A percentile compares a stretch with the other conserved stretches of the same genome.
phyloP scores from a whole-genome alignment of 345 rosid genomes.

The Rhizophora apiculata region DNA sequence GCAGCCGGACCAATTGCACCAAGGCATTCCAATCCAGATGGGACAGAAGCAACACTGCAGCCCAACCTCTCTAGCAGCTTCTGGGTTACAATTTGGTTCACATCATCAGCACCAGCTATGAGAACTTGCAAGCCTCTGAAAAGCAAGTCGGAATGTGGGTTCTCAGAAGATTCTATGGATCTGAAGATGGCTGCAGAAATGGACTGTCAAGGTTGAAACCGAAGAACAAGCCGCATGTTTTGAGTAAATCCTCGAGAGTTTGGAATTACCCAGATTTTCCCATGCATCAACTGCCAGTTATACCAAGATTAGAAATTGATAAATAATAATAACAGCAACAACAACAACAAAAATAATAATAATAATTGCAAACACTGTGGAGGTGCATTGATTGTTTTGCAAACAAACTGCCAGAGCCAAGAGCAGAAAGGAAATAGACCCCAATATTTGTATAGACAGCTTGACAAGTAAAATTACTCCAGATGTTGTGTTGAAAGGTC shows the following conservation, averaged over 20 bases:
- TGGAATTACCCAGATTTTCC: conserved; percentile 68
- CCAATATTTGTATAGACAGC: neutral
- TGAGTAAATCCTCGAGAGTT: conserved; percentile 53
- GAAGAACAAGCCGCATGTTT: conserved; percentile 71
- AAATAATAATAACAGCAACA: too few relatives aligned
- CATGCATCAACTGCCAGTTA: conserved; percentile 71
- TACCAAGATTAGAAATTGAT: neutral
- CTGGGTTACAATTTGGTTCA: conserved; percentile 68
- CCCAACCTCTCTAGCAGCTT: conserved; percentile 82
- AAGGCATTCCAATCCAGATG: conserved; percentile 77
- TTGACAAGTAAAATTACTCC: neutral
- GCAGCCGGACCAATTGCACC: conserved; percentile 42
- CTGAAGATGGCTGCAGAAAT: conserved; percentile 39
- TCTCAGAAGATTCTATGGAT: conserved; percentile 47
- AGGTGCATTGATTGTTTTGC: too few relatives aligned
- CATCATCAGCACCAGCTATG: conserved; percentile 63
- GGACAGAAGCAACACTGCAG: conserved; percentile 57
- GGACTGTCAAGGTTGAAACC: conserved; percentile 57
- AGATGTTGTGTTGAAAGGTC: neutral
- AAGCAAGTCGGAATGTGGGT: conserved; percentile 52
- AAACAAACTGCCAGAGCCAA: neutral
- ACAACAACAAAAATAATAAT: neutral
- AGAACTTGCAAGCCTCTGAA: conserved; percentile 70
- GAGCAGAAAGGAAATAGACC: neutral
- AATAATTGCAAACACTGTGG: neutral